Percentiles rank a stretch among this genome's conserved stretches.
Conservation (phyloP, 2,329 filamentous ascomycete genomes). For the Incumbomyces lentus region DNA sequence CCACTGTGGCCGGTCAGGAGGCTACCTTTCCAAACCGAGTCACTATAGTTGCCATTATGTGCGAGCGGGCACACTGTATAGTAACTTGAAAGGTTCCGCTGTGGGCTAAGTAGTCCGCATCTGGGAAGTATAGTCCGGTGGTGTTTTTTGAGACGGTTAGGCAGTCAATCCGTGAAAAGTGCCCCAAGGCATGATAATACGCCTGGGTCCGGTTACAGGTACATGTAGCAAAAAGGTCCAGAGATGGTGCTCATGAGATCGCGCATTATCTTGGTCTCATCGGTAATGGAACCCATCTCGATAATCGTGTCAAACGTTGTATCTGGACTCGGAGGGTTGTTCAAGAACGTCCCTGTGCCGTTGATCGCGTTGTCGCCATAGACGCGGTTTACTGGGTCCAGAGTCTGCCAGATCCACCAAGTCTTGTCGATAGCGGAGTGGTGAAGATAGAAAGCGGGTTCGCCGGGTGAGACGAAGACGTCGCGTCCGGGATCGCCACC, state of each 20-base stretch:
- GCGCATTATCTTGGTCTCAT: conserved; percentile 25
- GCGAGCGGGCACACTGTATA: too few species aligned
- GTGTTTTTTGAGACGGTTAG: too few species aligned
- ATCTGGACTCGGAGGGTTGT: conserved; percentile 33
- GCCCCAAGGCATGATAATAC: too few species aligned
- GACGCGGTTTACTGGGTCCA: conserved; percentile 28
- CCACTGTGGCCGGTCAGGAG: too few species aligned
- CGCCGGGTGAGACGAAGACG: conserved; percentile 36
- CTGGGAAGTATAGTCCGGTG: too few species aligned
- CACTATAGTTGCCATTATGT: too few species aligned
- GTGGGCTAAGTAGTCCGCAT: too few species aligned
- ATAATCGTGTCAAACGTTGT: conserved; percentile 37
- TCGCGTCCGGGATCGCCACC: conserved; percentile 25
- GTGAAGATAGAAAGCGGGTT: conserved; percentile 40
- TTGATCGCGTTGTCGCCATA: conserved; percentile 25
- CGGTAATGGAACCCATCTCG: conserved; percentile 30
- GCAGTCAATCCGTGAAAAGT: too few species aligned
- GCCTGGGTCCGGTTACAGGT: conserved; percentile 15
- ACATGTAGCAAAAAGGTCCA: conserved; percentile 40
- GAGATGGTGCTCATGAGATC: conserved; percentile 34
- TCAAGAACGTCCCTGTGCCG: conserved; percentile 37
- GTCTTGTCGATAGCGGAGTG: conserved; percentile 39
- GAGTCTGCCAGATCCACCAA: conserved; percentile 41
- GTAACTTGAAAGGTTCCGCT: too few species aligned
- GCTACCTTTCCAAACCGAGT: too few species aligned